Base-by-base conservation (phyloP, 768 basidiomycete species). In the Peribolospora kevripleyi region DNA sequence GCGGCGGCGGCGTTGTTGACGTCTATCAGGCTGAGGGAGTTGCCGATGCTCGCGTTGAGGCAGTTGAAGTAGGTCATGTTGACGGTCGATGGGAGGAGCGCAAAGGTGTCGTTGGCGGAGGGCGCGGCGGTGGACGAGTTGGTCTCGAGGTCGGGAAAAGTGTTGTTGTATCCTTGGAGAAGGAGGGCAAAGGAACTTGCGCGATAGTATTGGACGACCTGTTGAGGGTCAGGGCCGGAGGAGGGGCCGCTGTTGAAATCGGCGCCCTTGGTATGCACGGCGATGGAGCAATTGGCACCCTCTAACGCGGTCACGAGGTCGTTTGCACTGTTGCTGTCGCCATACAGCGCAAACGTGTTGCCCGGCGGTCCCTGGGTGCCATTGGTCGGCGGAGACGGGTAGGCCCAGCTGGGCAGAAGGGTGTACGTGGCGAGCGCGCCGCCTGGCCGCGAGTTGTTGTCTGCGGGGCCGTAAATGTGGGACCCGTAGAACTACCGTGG, bases 51-150 rank as follows among this genome's bases (percentile, higher is more conserved):
- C 9, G 25, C 14, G 40, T 58, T 58, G 46, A 58, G 41, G 47
- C 57, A 58, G 48, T 58, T 43, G 50, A 58, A 42, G 46, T 58
- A 58, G 8, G 50, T 55, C 25, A 37, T 7, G 45, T 58, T 56
- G 5, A 55, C 42, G 6, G 36, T 47, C 10, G 48, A 14, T 7
- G 57, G 57, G 13, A 58, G 43, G 42, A 54, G 41, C 14, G 57
- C 57, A 10, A 55, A 55, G 39, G 39, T 39, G 10, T 25, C 55
- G 40, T 56, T 48, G 10, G 57, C 25, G 25, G 25, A 25, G 25
- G 25, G 25, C 25, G 25, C 25, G 25, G 25, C 25, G 46, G 50
- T 43, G 11, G 49, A 38, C 7, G 52, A 14, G 14, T 51, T 45
- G 6, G 46, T 51, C 48, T 58, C 45, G 51, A 58, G 52, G 48